A percentile compares a stretch with the other conserved stretches of the same genome.
phyloP scores from a whole-genome alignment of 495 filamentous ascomycete species.

The Aspergillus asperescens region DNA sequence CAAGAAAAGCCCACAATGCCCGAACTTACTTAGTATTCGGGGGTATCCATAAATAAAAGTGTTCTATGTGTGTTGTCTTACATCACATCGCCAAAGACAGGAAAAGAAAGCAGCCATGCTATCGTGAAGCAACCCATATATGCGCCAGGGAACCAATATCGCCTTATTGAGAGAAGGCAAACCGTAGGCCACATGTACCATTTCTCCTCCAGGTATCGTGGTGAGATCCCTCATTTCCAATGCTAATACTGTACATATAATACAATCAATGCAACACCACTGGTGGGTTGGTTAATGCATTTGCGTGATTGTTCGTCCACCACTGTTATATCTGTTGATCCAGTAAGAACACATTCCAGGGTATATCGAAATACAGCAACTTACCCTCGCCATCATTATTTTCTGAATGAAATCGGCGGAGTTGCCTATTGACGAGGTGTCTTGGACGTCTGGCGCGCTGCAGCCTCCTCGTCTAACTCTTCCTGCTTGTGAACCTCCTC shows the following conservation, averaged over 20 bases:
- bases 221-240: neutral
- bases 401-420: neutral
- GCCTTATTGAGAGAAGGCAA: too few relatives aligned
- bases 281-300: neutral
- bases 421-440: neutral
- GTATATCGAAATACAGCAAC: too few relatives aligned
- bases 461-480: conserved; percentile 13
- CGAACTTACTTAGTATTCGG: too few relatives aligned
- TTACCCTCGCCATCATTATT: neutral
- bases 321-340: neutral
- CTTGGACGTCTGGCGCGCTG: neutral
- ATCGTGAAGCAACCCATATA: neutral
- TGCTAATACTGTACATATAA: conserved; percentile 21
- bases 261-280: conserved; percentile 4
- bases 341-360: neutral
- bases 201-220: neutral
- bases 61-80: neutral
- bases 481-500: conserved; percentile 31
- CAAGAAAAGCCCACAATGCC: too few relatives aligned
- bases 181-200: neutral
- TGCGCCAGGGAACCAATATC: neutral
- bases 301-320: neutral
- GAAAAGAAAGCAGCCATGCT: conserved; percentile 3
- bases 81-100: neutral
- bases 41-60: neutral